Conservation (phyloP, 495 filamentous ascomycete species). For the Platismatia glauca region DNA sequence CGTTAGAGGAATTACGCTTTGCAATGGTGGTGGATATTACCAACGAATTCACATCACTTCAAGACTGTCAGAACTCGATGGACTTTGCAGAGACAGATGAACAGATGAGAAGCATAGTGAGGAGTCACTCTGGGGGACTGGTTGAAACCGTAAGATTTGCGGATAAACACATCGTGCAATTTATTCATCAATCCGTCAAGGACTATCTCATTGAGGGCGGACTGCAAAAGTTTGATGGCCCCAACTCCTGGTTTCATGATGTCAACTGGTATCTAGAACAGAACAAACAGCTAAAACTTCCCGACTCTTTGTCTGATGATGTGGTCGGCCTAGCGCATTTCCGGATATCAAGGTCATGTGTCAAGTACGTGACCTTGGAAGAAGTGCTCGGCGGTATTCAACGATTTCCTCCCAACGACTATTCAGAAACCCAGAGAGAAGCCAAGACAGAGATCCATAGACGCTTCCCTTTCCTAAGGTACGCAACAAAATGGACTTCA, state of each 20-base stretch:
- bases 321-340: neutral
- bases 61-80: neutral
- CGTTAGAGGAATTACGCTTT: neutral
- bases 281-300: neutral
- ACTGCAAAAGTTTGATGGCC: neutral
- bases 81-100: conserved; percentile 1
- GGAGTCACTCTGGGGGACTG: neutral
- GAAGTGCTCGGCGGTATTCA: neutral
- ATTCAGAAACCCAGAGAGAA: neutral
- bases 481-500: neutral
- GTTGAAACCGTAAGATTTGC: neutral
- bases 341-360: neutral
- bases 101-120: neutral
- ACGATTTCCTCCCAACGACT: too few species aligned
- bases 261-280: neutral
- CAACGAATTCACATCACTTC: neutral
- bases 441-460: neutral
- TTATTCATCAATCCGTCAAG: conserved; percentile 10
- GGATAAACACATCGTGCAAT: neutral
- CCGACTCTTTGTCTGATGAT: neutral
- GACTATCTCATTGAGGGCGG: neutral
- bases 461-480: neutral
- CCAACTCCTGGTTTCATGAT: neutral
- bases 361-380: neutral
- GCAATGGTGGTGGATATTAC: neutral